Evolutionary conservation across 305 asterid species (phyloP).

Genomic region (Rubia peregrina): DNA sequence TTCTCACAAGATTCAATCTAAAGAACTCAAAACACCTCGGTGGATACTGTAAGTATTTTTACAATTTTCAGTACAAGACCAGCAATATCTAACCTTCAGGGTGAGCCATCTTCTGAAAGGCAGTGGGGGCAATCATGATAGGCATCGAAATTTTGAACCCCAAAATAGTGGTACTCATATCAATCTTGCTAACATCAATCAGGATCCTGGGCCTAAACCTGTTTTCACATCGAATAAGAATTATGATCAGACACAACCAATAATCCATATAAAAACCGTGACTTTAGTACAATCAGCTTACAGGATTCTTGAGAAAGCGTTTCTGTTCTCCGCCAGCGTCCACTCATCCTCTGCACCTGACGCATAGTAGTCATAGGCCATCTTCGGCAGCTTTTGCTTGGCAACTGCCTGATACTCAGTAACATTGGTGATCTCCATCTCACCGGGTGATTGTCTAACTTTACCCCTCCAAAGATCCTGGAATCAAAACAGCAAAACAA

Average conservation of each 20-base stretch:
- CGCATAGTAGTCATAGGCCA: constrained; percentile 46
- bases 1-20: not conserved
- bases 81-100: constrained; percentile 34
- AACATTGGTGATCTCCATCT: constrained; percentile 58
- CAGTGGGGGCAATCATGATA: constrained; percentile 50
- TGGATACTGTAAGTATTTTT: not conserved
- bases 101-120: constrained; percentile 51
- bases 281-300: constrained; percentile 18
- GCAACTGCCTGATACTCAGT: constrained; percentile 43
- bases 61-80: not conserved
- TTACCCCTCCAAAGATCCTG: constrained; percentile 27
- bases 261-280: not conserved
- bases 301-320: constrained; percentile 49
- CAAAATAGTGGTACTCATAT: constrained; percentile 35
- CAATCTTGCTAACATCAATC: constrained; percentile 47
- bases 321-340: constrained; percentile 39
- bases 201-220: constrained; percentile 50
- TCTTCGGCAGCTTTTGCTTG: constrained; percentile 43
- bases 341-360: constrained; percentile 58
- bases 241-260: not conserved
- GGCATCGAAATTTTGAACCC: constrained; percentile 54
- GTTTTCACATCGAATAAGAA: constrained; percentile 8
- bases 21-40: not conserved
- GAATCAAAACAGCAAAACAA: not conserved
- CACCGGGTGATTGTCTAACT: constrained; percentile 6